These are phyloP conservation scores for Brassica juncea DNA, from an alignment of 345 rosid genomes.

Conservation along the genomic window DNA sequence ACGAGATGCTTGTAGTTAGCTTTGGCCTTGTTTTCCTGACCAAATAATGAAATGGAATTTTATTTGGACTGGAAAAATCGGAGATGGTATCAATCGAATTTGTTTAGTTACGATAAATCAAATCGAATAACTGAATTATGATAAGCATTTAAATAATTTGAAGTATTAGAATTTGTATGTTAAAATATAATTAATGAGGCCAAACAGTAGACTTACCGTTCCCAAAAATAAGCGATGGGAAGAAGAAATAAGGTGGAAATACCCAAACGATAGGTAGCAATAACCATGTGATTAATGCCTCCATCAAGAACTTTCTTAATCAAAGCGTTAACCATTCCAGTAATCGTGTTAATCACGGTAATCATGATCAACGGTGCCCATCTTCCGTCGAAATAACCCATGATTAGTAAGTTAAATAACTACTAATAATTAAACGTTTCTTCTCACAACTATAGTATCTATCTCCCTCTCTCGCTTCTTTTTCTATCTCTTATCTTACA, in stretches of 20 bases:
- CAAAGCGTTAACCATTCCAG: slow-evolving; percentile 54
- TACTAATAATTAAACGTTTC: background rate
- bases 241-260: slow-evolving; percentile 55
- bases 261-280: slow-evolving; percentile 57
- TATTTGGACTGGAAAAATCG: background rate
- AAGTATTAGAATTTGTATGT: background rate
- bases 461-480: background rate
- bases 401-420: slow-evolving; percentile 13
- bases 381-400: slow-evolving; percentile 36
- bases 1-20: slow-evolving; percentile 54
- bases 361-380: slow-evolving; percentile 53
- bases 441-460: background rate
- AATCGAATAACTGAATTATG: background rate
- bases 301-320: slow-evolving; percentile 60
- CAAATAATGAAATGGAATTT: slow-evolving; percentile 18
- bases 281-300: slow-evolving; percentile 55
- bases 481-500: background rate
- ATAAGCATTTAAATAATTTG: background rate
- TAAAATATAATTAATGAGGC: background rate
- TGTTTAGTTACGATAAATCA: background rate
- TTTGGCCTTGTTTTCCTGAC: slow-evolving; percentile 67
- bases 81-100: too few species aligned
- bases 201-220: slow-evolving; percentile 43
- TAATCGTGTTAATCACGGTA: slow-evolving; percentile 35
- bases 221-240: slow-evolving; percentile 60